Evolutionary conservation across 2,329 filamentous ascomycete genomes (phyloP).

Genomic region (Arachnopeziza araneosa): DNA sequence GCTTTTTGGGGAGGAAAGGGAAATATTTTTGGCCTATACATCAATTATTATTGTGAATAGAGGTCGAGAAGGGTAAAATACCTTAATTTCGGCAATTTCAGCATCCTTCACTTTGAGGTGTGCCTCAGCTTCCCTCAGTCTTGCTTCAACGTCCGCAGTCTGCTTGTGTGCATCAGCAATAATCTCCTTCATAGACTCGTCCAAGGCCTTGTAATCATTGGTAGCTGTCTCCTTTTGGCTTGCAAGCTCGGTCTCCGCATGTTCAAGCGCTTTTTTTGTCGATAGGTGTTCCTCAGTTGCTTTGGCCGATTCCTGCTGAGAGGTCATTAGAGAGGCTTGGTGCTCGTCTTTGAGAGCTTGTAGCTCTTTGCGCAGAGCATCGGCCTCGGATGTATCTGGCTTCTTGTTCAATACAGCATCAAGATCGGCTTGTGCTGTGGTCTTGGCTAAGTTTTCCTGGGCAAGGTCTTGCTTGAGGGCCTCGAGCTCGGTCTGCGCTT

Average conservation of each 20-base stretch:
- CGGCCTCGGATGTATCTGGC: constrained; percentile 48
- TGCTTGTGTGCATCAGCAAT: constrained; percentile 48
- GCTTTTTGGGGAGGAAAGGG: background rate
- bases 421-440: constrained; percentile 45
- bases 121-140: constrained; percentile 36
- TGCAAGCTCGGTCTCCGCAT: constrained; percentile 48
- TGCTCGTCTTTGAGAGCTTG: constrained; percentile 42
- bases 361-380: constrained; percentile 47
- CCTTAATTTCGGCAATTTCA: constrained; percentile 57
- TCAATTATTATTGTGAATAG: background rate
- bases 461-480: constrained; percentile 27
- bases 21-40: background rate
- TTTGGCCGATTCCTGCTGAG: constrained; percentile 32
- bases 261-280: constrained; percentile 33
- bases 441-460: constrained; percentile 41
- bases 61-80: constrained; percentile 26
- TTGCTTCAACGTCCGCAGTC: constrained; percentile 33
- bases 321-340: constrained; percentile 36
- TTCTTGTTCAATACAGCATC: constrained; percentile 52
- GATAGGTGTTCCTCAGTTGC: constrained; percentile 36
- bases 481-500: constrained; percentile 24
- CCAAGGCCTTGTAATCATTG: background rate
- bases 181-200: constrained; percentile 43
- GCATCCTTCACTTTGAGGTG: constrained; percentile 50
- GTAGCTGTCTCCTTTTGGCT: constrained; percentile 44